Evolutionary conservation across 1,284 basidiomycete species (phyloP), one percentile per base, ranked within the genome.

Genomic region (Amylostereum chailletii): DNA sequence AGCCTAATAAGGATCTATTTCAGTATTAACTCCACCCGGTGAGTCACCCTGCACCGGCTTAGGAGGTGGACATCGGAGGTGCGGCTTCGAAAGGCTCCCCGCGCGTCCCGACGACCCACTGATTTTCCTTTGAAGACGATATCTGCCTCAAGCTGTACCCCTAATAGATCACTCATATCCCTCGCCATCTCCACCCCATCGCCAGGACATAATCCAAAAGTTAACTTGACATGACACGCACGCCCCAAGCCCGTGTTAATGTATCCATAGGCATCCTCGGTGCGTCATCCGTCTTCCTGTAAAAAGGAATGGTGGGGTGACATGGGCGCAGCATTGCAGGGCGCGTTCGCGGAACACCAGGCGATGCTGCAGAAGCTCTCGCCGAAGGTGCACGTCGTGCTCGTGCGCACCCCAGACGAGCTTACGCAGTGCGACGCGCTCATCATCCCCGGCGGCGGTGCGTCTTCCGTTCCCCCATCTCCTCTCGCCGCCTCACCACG

Each of bases 261-360:
- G 57, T 65, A 33, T 60, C 58, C 6, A 61, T 70, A 45, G 68
- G 68, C 38, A 65, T 70, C 43, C 60, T 70, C 34, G 68, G 68
- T 68, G 42, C 46, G 60, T 45, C 11, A 33, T 10, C 5, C 19
- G 26, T 34, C 40, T 19, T 1, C 4, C 31, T 6, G 3, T 46
- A 27, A 42, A n/a, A 33, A 29, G 10, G 40, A 30, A 27, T 37
- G 50, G 31, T 43, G 29, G 9, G 32, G 7, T 27, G 47, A 42
- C 34, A 26, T 19, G 40, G 29, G 38, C 29, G 52, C 65, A 85
- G 95, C 94, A 46, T 75, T 97, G 41, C 95, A 97, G 67, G 95
- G 94, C 47, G 93, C 94, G 3, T 98, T 97, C 63, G 76, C 79
- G 37, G 94, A 99, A 69, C 95, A 98, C 66, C 75, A 87, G 62